Evolutionary conservation across 179 eudicot genomes (phyloP), one percentile per base, ranked within the genome.

Genomic region (Heliamphora pulchella): DNA sequence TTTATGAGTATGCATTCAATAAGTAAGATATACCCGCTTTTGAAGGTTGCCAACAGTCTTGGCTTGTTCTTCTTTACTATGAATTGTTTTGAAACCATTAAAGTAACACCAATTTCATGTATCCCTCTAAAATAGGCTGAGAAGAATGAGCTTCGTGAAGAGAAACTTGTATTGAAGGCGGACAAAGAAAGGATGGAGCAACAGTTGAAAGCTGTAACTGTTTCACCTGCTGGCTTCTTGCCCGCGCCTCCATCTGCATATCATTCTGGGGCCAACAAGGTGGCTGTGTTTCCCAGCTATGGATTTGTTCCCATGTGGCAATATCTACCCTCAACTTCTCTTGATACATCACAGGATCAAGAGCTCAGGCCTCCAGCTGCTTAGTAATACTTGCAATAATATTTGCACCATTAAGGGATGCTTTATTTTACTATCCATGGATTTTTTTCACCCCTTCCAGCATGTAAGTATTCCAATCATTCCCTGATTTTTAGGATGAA

Each of bases 291-390:
- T 81, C 94, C 94, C 2, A 78, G 93, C 57, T 91, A 89, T 68
- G 85, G 94, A 53, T 82, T 84, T 85, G 83, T 84, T 64, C 94
- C 97, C 44, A 89, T 90, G 94, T 92, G 94, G 93, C 94, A 93
- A 73, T 92, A 92, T 81, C 81, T 92, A 31, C 92, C 94, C 17
- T 92, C 84, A 15, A 81, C 92, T 22, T 71, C 85, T 1, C 82
- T 84, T 50, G 97, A 93, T 84, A 91, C 94, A 39, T 87, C 97
- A 79, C 89, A 81, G 70, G 97, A 93, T 85, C 96, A 90, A 71
- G 86, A 86, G 65, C 96, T 93, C 86, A 90, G 97, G 87, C 94
- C 97, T 75, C 97, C 97, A 54, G 96, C 96, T 81, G 96, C 96
- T 80, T 91, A 85, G 83, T 47, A 59, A 53, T 20, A 58, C 0